Conservation (phyloP, 371 early-diverging fungal species). For the Mortierella sp. region DNA sequence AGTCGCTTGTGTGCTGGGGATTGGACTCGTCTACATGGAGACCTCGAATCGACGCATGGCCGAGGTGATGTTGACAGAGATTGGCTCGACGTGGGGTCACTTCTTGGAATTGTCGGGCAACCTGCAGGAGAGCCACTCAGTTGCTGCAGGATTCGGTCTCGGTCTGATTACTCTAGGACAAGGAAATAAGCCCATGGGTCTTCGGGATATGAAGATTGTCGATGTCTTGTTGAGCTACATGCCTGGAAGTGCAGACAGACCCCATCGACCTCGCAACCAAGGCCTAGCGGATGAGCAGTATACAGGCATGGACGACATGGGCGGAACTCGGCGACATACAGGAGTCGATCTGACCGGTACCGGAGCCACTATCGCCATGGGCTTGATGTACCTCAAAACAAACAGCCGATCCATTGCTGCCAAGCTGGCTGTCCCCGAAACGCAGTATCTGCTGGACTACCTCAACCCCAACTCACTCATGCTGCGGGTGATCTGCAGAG, state of each 20-base stretch:
- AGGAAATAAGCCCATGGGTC: conserved; percentile 66
- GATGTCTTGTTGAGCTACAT: conserved; percentile 71
- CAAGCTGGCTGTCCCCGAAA: conserved; percentile 70
- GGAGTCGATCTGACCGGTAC: conserved; percentile 72
- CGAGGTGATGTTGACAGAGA: conserved; percentile 78
- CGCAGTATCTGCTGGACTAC: conserved; percentile 70
- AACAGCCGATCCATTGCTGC: conserved; percentile 75
- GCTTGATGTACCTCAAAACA: conserved; percentile 85
- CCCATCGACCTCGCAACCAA: conserved; percentile 5
- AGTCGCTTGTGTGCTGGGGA: conserved; percentile 77
- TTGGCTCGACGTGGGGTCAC: conserved; percentile 60
- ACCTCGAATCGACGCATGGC: conserved; percentile 76
- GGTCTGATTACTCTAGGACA: conserved; percentile 84
- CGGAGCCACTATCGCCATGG: conserved; percentile 87
- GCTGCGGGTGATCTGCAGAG: conserved; percentile 73
- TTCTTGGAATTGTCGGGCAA: conserved; percentile 58
- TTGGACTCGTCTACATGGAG: conserved; percentile 83
- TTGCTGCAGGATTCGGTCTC: conserved; percentile 86
- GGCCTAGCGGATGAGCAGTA: neutral
- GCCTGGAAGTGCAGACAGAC: conserved; percentile 32
- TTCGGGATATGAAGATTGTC: conserved; percentile 71
- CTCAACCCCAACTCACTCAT: conserved; percentile 81
- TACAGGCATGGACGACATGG: conserved; percentile 8
- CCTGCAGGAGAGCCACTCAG: conserved; percentile 70
- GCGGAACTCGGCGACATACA: conserved; percentile 15